Base-by-base conservation (phyloP, 2,329 filamentous ascomycete species). In the Chaetomiaceae sp. region DNA sequence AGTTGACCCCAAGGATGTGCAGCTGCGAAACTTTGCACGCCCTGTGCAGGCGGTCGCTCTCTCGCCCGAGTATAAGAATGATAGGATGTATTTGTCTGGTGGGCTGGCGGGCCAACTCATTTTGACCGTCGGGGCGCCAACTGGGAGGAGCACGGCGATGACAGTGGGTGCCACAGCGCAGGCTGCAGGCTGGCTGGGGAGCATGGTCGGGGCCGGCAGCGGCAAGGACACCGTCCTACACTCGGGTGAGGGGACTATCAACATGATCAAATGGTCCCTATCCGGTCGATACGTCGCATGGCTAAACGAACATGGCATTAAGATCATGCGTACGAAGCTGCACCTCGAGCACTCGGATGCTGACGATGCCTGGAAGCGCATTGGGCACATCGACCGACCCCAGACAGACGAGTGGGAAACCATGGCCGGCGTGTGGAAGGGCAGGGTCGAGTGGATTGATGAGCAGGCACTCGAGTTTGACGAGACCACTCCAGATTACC, bases 291-390 rank as follows among this genome's bases (percentile, higher is more conserved):
- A 91, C 65, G 87, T 96, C 1, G 89, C 85, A 0, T 99, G 94
- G 94, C 79, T 95, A 36, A 99, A 97, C 64, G 94, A 99, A 69
- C 87, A 95, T 64, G 94, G 94, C 4, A 95, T 97, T 67, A 96
- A 96, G 68, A 94, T 99, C 56, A 97, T 97, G 91, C 83, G 94
- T 33, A 90, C 90, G 4, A 89, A 94, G 66, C 66, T 95, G 18
- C 83, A 91, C 61, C 77, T 96, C 5, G 89, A 95, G 5, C 84
- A 76, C 57, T 78, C 79, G 11, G 87, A 95, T 64, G 74, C 79
- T 1, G 91, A 96, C 14, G 85, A 87, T 59, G 89, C 91, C 2
- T 99, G 95, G 95, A 95, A 94, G 69, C 81, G 92, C 9, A 89
- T 99, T 58, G 91, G 89, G 21, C 92, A 97, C 66, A 86, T 95